Evolutionary conservation across 176 grass and related monocot genomes (phyloP).

Genomic region (Raddia guianensis): DNA sequence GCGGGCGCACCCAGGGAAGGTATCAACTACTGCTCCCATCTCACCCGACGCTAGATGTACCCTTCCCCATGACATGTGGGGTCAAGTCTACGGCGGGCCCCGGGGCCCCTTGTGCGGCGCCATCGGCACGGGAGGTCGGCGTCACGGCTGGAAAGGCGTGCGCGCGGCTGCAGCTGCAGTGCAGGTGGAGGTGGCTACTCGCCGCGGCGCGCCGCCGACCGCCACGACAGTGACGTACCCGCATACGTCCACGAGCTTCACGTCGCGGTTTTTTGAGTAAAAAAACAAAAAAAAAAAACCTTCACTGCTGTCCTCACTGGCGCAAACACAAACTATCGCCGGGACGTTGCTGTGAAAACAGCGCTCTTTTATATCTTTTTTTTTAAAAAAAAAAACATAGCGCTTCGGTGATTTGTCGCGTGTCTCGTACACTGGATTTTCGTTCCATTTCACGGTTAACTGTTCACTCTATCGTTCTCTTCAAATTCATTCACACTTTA

Average conservation of each 20-base stretch:
- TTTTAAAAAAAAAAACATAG: too few relatives aligned
- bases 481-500: too few relatives aligned
- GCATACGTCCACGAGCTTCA: not conserved
- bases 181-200: constrained; percentile 32
- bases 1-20: constrained; percentile 38
- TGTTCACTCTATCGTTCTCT: too few relatives aligned
- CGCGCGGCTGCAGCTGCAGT: not conserved
- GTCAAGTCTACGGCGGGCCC: rapidly evolving
- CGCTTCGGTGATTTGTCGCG: too few relatives aligned
- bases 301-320: too few relatives aligned
- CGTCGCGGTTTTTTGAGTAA: not conserved
- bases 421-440: too few relatives aligned
- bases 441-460: too few relatives aligned
- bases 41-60: rapidly evolving
- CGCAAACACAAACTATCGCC: too few relatives aligned
- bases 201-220: constrained; percentile 38
- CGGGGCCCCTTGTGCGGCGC: not conserved
- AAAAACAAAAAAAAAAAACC: too few relatives aligned
- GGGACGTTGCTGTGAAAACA: too few relatives aligned
- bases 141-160: not conserved
- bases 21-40: not conserved
- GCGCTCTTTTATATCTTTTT: too few relatives aligned
- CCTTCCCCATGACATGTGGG: not conserved
- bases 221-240: too few relatives aligned
- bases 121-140: not conserved